Base-by-base conservation (phyloP, 106 monocot species). In the Allium fistulosum region DNA sequence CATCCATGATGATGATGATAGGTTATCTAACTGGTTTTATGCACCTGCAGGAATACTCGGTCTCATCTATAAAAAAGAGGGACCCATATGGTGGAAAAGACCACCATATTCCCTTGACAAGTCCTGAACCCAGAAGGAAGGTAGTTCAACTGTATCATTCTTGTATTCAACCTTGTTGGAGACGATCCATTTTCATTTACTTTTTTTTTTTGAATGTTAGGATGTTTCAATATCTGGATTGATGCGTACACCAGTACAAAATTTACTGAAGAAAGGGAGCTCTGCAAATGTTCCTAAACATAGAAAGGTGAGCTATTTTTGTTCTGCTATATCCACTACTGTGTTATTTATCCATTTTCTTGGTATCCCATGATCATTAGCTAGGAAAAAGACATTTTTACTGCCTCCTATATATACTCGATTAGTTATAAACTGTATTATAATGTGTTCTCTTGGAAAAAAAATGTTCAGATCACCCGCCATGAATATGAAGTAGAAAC, bases 401-500 rank as follows among this genome's bases (percentile, higher is more conserved):
- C 37, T 37, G 2, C 37, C 37, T 37, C 37, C 0, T 37, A 5
- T 5, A 5, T 37, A 37, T 37, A 37, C 37, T 1, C 5, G 37
- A 5, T 37, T 1, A 37, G 0, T 22, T 22, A 22, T 22, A 22
- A 22, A 22, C 22, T 22, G 22, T 22, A 22, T 37, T 37, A 37
- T 37, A 37, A 37, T 5, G 37, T 37, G 37, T 37, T 37, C 37
- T 37, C 37, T 37, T 37, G 37, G 37, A 37, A 37, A 37, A 37
- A 7, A 60, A 47, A 27, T 62, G 28, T 78, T 72, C 17, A 99
- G 97, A 79, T 90, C 58, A 90, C 87, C 65, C 89, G 75, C 55
- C 92, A 89, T 83, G 97, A 99, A 77, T 90, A 93, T 82, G 97
- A 90, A 83, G 82, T 93, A 68, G 92, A 97, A 77, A 86, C 86